Base-by-base conservation (phyloP, 768 basidiomycete genomes). In the Mycena rosella region DNA sequence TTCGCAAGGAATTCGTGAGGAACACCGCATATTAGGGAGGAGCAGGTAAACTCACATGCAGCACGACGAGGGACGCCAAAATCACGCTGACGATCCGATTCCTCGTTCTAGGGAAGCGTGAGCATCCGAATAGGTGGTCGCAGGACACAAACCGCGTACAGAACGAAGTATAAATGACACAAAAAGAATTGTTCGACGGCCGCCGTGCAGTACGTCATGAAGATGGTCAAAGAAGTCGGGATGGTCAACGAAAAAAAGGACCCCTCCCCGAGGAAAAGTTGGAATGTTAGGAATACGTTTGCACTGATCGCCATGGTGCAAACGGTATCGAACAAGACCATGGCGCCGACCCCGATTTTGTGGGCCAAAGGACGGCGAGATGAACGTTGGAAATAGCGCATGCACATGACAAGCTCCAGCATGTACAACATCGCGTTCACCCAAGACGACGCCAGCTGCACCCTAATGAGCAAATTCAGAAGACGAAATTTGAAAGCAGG, bases 341-440 rank as follows among this genome's bases (percentile, higher is more conserved):
- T 51, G 47, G 55, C 45, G 26, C 47, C 66, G 24, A 71, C 56
- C 20, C 70, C 70, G 26, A 71, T 58, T 32, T 57, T 63, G 59
- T 71, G 70, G 14, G 44, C 30, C 27, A 67, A 32, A 32, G 70
- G 70, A 27, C 66, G 38, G 5, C 38, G 70, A 26, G 36, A 44
- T 17, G 62, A 49, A n/a, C 70, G 70, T 38, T 53, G 70, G 14
- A 71, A 68, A 59, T 71, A 71, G 17, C 63, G 66, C 10, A 65
- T 8, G 49, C 57, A 64, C 38, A 71, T 30, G 15, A 71, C 62
- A 27, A 71, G 49, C 45, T 71, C 70, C 27, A 64, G 42, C 63
- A 59, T 65, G 60, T 65, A 71, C 22, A 71, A 63, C 65, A 71
- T 63, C 63, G 64, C 63, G 58, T 71, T 71, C 66, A 67, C 29